Percentiles rank a stretch among this genome's conserved stretches.
These are phyloP conservation scores for Silene conica DNA, from an alignment of 148 eudicot genomes.

Conservation along the genomic window DNA sequence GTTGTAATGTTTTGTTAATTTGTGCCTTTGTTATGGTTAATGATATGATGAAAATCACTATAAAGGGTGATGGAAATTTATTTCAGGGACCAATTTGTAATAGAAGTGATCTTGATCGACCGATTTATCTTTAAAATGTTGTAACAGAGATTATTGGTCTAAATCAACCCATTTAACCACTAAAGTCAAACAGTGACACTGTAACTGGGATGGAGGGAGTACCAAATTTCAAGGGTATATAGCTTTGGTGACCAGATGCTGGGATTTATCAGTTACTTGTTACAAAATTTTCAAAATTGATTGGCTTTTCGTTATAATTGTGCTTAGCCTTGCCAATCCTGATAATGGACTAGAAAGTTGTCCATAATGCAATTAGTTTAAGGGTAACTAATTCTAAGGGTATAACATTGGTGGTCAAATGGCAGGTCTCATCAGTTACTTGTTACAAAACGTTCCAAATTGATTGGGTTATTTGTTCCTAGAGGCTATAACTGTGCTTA, in stretches of 20 bases:
- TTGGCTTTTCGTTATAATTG: not conserved
- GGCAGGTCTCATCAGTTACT: not conserved
- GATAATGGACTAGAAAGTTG: not conserved
- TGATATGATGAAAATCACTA: no score
- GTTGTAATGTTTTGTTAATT: no score
- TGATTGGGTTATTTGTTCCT: not conserved
- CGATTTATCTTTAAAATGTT: no score
- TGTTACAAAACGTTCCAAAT: not conserved
- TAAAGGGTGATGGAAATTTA: no score
- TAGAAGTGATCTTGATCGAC: no score
- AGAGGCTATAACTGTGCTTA: not conserved
- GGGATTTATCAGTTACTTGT: not conserved
- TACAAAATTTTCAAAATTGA: not conserved
- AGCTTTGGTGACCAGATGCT: not conserved
- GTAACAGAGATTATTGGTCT: no score
- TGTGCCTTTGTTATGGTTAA: no score
- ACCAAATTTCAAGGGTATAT: not conserved
- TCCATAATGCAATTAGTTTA: not conserved
- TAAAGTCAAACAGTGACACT: no score
- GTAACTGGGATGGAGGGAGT: not conserved
- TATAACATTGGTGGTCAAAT: not conserved
- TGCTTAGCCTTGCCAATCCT: conserved; percentile 1
- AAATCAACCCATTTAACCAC: no score
- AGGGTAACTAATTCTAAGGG: not conserved
- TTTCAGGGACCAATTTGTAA: no score